phyloP scores from a whole-genome alignment of 495 filamentous ascomycete genomes.

The Usnea hakonensis region DNA sequence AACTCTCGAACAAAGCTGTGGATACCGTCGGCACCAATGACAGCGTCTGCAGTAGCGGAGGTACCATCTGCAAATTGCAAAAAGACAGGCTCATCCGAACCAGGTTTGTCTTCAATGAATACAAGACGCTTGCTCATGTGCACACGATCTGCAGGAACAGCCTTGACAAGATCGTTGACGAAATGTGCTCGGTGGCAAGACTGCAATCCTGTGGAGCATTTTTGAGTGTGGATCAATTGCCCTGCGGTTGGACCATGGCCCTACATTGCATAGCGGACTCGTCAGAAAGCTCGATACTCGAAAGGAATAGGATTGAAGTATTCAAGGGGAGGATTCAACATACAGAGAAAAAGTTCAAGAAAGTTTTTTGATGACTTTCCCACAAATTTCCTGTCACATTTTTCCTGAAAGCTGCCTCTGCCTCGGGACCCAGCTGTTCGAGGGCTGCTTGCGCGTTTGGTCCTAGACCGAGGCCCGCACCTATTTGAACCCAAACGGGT shows the following conservation, averaged over 20 bases:
- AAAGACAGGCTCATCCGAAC: slow-evolving; percentile 26
- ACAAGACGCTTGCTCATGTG: slow-evolving; percentile 41
- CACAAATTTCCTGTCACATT: slow-evolving; percentile 35
- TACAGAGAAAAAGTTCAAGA: slow-evolving; percentile 7
- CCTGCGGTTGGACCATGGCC: slow-evolving; percentile 1
- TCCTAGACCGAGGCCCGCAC: slow-evolving; percentile 29
- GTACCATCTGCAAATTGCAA: slow-evolving; percentile 25
- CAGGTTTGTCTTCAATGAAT: slow-evolving; percentile 12
- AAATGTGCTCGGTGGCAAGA: slow-evolving; percentile 45
- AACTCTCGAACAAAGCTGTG: slow-evolving; percentile 35
- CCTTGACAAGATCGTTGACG: slow-evolving; percentile 39
- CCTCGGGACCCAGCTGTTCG: slow-evolving; percentile 21
- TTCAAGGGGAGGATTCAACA: not conserved
- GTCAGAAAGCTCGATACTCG: not conserved
- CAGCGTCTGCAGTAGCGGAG: slow-evolving; percentile 19
- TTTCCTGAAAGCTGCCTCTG: slow-evolving; percentile 31
- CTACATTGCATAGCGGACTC: not conserved
- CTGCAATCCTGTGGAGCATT: slow-evolving; percentile 23
- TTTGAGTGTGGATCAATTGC: slow-evolving; percentile 1
- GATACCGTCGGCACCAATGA: slow-evolving; percentile 45
- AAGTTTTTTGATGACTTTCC: slow-evolving; percentile 24
- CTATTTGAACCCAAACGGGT: slow-evolving; percentile 35
- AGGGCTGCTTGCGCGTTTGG: slow-evolving; percentile 23
- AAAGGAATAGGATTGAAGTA: not conserved
- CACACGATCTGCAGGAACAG: slow-evolving; percentile 35